Base-by-base conservation (phyloP, 768 basidiomycete genomes). In the Tylopilus vinaceipallidus region DNA sequence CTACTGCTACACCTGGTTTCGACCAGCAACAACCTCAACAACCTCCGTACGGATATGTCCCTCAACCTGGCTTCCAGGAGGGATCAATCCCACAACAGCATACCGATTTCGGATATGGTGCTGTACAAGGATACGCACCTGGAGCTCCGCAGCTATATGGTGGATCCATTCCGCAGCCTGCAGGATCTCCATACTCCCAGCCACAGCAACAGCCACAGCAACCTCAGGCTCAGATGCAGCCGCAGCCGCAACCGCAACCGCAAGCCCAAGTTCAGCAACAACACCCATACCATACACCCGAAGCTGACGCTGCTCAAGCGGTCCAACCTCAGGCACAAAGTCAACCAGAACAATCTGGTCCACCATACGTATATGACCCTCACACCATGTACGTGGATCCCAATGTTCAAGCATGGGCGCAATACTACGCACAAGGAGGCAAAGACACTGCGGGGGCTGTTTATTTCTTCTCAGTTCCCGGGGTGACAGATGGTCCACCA, bases 391-490 rank as follows among this genome's bases (percentile, higher is more conserved):
- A 93, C 57, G 68, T 81, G 14, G 90, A 93, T 63, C 79, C 82
- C 47, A 90, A 90, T 54, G 88, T 84, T 19, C 89, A 91, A 62
- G 87, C 86, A 0, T 92, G 90, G 90, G 90, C 88, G 6, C 79
- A 83, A 56, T 93, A 93, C 66, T 92, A 92, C 62, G 83, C 84
- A 1, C 80, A 84, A 51, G 91, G 91, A 22, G 90, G 90, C 4
- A 79, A 68, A 39, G 90, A 91, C 50, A 65, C 74, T 0, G 81
- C 86, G 6, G 91, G 91, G 9, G 73, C 84, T 8, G 86, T 91
- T 33, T 93, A 93, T 69, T 93, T 93, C 58, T 68, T 86, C 42
- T 82, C 81, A 3, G 81, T 91, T 1, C 89, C 88, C 7, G 89
- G 88, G 3, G 74, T 91, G 37, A 84, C 80, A 57, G 81, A 80